phyloP scores from a whole-genome alignment of 441 rosid species.

The Macaranga tanarius region DNA sequence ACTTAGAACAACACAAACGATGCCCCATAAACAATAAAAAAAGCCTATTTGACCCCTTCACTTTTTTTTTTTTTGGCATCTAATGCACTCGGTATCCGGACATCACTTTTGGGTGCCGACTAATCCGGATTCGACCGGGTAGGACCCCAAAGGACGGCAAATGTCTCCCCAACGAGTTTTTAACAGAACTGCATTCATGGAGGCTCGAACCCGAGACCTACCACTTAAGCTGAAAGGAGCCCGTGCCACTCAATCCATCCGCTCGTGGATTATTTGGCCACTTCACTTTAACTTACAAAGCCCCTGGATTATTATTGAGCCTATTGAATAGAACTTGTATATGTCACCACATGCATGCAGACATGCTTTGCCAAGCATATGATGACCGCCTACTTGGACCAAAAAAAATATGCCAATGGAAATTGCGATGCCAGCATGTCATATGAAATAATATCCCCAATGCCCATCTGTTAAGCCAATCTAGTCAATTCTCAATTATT shows the following conservation, averaged over 20 bases:
- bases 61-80: not conserved
- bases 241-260: too few relatives aligned
- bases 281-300: not conserved
- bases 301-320: not conserved
- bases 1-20: not conserved
- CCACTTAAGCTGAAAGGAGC: too few relatives aligned
- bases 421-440: not conserved
- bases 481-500: too few relatives aligned
- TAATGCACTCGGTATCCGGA: too few relatives aligned
- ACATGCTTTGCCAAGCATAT: not conserved
- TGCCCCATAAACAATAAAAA: not conserved
- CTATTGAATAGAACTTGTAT: not conserved
- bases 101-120: too few relatives aligned
- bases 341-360: not conserved
- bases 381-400: not conserved
- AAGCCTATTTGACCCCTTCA: not conserved
- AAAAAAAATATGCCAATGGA: not conserved
- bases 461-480: not conserved
- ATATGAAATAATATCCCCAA: not conserved
- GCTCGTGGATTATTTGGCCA: too few relatives aligned
- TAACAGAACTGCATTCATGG: too few relatives aligned
- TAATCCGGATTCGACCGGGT: too few relatives aligned
- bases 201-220: too few relatives aligned
- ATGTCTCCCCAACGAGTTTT: too few relatives aligned
- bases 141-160: too few relatives aligned